These are phyloP conservation scores for Phoma sp. DNA, from an alignment of 2,329 filamentous ascomycete genomes.

Conservation along the genomic window DNA sequence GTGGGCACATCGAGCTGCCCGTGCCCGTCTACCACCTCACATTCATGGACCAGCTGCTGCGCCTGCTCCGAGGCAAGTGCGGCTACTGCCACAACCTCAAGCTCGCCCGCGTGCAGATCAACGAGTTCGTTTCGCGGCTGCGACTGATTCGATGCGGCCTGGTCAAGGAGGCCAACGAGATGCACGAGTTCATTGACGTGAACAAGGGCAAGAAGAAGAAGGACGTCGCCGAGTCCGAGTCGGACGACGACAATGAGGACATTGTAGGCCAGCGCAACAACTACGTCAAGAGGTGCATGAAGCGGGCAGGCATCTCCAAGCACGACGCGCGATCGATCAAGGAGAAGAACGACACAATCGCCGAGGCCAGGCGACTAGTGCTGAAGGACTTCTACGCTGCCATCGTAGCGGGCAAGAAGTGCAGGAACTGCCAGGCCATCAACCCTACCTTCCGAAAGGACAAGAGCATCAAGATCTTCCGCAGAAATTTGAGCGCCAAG, in stretches of 20 bases:
- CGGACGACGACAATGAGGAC: constrained; percentile 66
- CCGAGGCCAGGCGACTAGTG: constrained; percentile 75
- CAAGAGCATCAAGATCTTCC: constrained; percentile 90
- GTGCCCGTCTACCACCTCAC: constrained; percentile 95
- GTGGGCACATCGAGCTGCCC: constrained; percentile 93
- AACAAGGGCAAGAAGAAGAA: constrained; percentile 47
- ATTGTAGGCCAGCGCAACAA: constrained; percentile 65
- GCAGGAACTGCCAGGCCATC: constrained; percentile 65
- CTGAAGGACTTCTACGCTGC: constrained; percentile 83
- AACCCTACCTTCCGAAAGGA: constrained; percentile 85
- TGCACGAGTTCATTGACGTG: constrained; percentile 56
- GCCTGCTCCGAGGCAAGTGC: constrained; percentile 85
- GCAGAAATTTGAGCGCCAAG: constrained; percentile 77
- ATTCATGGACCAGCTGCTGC: constrained; percentile 90
- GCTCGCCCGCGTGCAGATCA: constrained; percentile 76
- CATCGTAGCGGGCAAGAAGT: constrained; percentile 74
- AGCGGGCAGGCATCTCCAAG: constrained; percentile 59
- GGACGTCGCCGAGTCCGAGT: constrained; percentile 63
- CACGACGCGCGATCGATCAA: constrained; percentile 55
- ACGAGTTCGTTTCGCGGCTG: constrained; percentile 83
- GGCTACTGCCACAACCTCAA: constrained; percentile 89
- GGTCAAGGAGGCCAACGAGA: constrained; percentile 68
- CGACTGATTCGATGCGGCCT: constrained; percentile 86
- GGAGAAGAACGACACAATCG: constrained; percentile 83
- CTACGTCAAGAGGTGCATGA: constrained; percentile 78